phyloP scores from a whole-genome alignment of 75 land plant species.

The Isoetes taiwanensis region DNA sequence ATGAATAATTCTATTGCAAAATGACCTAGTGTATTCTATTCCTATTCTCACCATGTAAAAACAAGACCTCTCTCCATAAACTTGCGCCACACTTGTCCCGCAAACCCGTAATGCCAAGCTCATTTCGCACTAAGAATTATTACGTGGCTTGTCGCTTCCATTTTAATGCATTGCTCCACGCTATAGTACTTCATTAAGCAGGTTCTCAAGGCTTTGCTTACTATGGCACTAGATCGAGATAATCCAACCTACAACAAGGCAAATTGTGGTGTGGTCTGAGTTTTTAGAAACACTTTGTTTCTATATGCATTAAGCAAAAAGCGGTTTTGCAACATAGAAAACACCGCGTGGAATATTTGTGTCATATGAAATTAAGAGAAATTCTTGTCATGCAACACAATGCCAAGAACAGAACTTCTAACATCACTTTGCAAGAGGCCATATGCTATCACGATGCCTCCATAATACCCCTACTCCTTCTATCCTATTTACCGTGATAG shows the following conservation, averaged over 20 bases:
- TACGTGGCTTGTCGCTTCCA: slow-evolving; percentile 68
- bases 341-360: slow-evolving; percentile 87
- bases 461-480: slow-evolving; percentile 80
- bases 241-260: slow-evolving; percentile 91
- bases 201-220: slow-evolving; percentile 73
- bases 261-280: too few relatives aligned
- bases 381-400: slow-evolving; percentile 40
- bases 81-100: slow-evolving; percentile 97
- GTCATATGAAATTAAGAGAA: slow-evolving; percentile 86
- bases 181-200: slow-evolving; percentile 84
- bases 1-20: too few relatives aligned
- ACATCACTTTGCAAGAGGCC: slow-evolving; percentile 72
- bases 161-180: slow-evolving; percentile 57
- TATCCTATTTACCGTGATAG: slow-evolving; percentile 58
- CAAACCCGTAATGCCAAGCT: slow-evolving; percentile 92
- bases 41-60: slow-evolving; percentile 99
- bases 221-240: slow-evolving; percentile 97
- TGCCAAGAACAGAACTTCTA: slow-evolving; percentile 38
- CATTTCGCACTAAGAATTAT: slow-evolving; percentile 76
- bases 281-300: too few relatives aligned
- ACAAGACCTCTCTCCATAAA: slow-evolving; percentile 97
- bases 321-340: background rate
- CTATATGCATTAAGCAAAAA: background rate
- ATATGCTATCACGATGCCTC: slow-evolving; percentile 84
- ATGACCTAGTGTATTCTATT: too few relatives aligned